phyloP scores from a whole-genome alignment of 2,329 filamentous ascomycete species.

The Lasiodiplodia sp. region DNA sequence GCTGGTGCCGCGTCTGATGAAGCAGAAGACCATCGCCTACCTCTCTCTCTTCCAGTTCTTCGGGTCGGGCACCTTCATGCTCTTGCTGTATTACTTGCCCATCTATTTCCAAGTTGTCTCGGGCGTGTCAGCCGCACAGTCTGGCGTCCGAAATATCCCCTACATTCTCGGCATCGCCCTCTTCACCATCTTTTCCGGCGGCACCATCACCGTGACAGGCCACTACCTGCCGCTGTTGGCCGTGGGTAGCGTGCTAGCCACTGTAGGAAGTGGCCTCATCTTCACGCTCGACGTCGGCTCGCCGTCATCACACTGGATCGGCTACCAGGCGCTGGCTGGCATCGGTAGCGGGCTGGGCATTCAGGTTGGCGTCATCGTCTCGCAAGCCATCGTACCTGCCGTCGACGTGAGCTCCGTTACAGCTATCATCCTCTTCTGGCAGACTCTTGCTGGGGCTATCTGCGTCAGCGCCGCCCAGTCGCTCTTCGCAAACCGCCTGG shows the following conservation, averaged over 20 bases:
- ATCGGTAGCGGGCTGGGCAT: conserved; percentile 52
- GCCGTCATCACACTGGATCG: conserved; percentile 52
- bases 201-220: conserved; percentile 40
- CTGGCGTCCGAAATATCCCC: conserved; percentile 53
- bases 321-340: conserved; percentile 56
- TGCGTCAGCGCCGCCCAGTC: conserved; percentile 52
- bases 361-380: conserved; percentile 52
- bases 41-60: conserved; percentile 48
- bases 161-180: conserved; percentile 45
- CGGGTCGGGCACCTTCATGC: conserved; percentile 44
- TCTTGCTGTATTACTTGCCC: conserved; percentile 55
- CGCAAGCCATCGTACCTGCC: conserved; percentile 45
- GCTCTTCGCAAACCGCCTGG: conserved; percentile 51
- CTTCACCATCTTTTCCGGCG: conserved; percentile 37
- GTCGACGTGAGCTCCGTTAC: conserved; percentile 50
- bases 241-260: conserved; percentile 39
- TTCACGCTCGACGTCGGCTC: conserved; percentile 50
- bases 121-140: conserved; percentile 42
- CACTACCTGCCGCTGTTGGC: conserved; percentile 45
- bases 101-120: conserved; percentile 58
- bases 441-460: conserved; percentile 53
- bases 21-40: conserved; percentile 46
- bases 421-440: conserved; percentile 52
- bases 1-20: conserved; percentile 48
- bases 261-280: conserved; percentile 51